phyloP scores from a whole-genome alignment of 1,139 yeast species.

The Candida labiduridarum region DNA sequence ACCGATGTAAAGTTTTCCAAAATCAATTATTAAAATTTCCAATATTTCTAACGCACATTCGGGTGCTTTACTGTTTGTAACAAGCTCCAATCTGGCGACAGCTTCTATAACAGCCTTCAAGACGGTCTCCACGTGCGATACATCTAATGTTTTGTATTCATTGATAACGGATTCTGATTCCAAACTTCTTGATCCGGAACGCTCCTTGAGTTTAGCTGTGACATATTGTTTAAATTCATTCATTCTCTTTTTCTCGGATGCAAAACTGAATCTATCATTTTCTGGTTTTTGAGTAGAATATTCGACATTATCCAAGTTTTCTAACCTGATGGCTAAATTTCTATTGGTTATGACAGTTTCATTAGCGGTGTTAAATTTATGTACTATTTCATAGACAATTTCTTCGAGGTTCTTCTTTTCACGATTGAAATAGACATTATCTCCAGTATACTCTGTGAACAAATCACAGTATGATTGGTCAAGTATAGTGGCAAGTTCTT shows the following conservation, averaged over 20 bases:
- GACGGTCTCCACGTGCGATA: constrained; percentile 60
- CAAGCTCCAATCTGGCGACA: constrained; percentile 75
- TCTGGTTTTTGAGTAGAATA: constrained; percentile 15
- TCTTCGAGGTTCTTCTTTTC: constrained; percentile 76
- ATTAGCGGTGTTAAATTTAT: constrained; percentile 52
- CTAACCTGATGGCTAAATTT: constrained; percentile 46
- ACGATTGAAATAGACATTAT: constrained; percentile 66
- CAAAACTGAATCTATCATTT: constrained; percentile 35
- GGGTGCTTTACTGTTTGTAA: constrained; percentile 59
- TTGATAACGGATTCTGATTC: constrained; percentile 24
- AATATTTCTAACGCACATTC: constrained; percentile 68
- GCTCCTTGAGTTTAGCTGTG: constrained; percentile 36
- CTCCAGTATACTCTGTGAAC: constrained; percentile 70
- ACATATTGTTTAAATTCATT: constrained; percentile 42
- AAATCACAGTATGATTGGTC: constrained; percentile 76
- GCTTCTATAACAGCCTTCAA: constrained; percentile 78
- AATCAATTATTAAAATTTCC: constrained; percentile 66
- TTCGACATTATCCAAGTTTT: constrained; percentile 36
- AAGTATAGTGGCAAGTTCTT: constrained; percentile 54
- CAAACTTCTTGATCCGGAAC: constrained; percentile 17
- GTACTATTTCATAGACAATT: constrained; percentile 53
- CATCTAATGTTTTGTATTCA: constrained; percentile 36
- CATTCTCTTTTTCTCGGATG: constrained; percentile 42
- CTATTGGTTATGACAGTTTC: constrained; percentile 54
- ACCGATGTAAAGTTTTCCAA: constrained; percentile 76